Base-by-base conservation (phyloP, 768 basidiomycete genomes). In the Tylopilus balloui region DNA sequence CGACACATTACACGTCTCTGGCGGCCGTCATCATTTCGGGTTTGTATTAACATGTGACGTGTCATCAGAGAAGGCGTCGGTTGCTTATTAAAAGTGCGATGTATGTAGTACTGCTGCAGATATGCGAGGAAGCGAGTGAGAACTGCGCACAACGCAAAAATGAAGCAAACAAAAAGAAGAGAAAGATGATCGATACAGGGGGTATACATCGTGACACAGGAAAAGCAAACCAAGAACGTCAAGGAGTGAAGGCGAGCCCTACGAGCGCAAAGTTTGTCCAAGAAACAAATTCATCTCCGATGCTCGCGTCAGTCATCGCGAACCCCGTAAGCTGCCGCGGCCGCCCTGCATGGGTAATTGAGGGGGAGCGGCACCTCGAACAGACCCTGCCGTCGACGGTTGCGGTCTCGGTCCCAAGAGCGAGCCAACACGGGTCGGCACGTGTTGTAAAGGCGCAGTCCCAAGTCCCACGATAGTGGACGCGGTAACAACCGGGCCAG, bases 261-360 rank as follows among this genome's bases (percentile, higher is more conserved):
- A 37, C 24, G 34, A 38, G 24, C 36, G 34, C 13, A 37, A 37
- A 8, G 32, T 10, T 24, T 47, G 48, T 64, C 54, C 62, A 62
- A 67, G 57, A 57, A 62, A 8, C 10, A 25, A 13, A 15, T 34
- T 2, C 11, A 35, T 42, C 7, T 42, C 44, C 38, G 37, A 37
- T 29, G 17, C 37, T 38, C 12, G 20, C 14, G 23, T 15, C 17
- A 1, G 36, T 54, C 50, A 55, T 32, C 61, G 56, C 24, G 46
- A 52, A 13, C 48, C n/a, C 19, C 63, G 53, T n/a, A 51, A 38
- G 31, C 13, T 48, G 3, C 51, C 34, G n/a, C 67, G 61, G 19
- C 67, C 56, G 10, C 67, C 66, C 19, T 69, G 66, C 57, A 67
- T 58, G 3, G 66, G 67, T 47, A 67, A 41, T 14, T 65, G 67